A percentile compares a stretch with the other conserved stretches of the same genome.
Evolutionary conservation across 2,329 filamentous ascomycete genomes (phyloP).

Genomic region (Penicillium sp.): DNA sequence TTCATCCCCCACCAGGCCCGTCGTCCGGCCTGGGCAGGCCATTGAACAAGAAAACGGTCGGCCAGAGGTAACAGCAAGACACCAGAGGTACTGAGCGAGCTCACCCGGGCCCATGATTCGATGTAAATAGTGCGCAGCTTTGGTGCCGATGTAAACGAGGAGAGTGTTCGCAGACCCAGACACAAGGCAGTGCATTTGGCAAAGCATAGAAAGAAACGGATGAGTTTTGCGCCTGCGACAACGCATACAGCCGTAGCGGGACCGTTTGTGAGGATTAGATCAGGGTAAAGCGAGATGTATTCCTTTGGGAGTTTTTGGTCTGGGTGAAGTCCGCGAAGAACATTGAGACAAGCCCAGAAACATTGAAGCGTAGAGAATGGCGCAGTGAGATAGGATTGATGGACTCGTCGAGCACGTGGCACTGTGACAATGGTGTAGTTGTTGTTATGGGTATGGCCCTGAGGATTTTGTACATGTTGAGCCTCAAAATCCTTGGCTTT

Average conservation of each 20-base stretch:
- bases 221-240: slow-evolving; percentile 55
- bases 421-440: slow-evolving; percentile 65
- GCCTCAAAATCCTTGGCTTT: slow-evolving; percentile 66
- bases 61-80: slow-evolving; percentile 70
- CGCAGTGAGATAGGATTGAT: slow-evolving; percentile 74
- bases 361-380: slow-evolving; percentile 68
- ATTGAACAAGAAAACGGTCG: slow-evolving; percentile 81
- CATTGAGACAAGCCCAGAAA: slow-evolving; percentile 60
- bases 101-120: slow-evolving; percentile 88
- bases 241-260: slow-evolving; percentile 85
- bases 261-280: slow-evolving; percentile 81
- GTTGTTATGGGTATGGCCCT: slow-evolving; percentile 10
- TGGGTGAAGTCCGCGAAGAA: slow-evolving; percentile 49
- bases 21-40: slow-evolving; percentile 60
- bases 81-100: slow-evolving; percentile 79
- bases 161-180: slow-evolving; percentile 12
- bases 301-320: slow-evolving; percentile 31
- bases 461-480: slow-evolving; percentile 21
- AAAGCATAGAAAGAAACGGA: slow-evolving; percentile 53
- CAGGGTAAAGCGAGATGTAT: slow-evolving; percentile 55
- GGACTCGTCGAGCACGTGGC: slow-evolving; percentile 74
- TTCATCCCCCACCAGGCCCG: slow-evolving; percentile 41
- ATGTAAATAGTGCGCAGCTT: slow-evolving; percentile 75
- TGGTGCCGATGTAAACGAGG: background rate
- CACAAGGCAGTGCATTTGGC: slow-evolving; percentile 4